Percentiles rank a stretch among this genome's conserved stretches.
These are phyloP conservation scores for Diaporthe sp. DNA, from an alignment of 2,329 filamentous ascomycete species.

Conservation along the genomic window DNA sequence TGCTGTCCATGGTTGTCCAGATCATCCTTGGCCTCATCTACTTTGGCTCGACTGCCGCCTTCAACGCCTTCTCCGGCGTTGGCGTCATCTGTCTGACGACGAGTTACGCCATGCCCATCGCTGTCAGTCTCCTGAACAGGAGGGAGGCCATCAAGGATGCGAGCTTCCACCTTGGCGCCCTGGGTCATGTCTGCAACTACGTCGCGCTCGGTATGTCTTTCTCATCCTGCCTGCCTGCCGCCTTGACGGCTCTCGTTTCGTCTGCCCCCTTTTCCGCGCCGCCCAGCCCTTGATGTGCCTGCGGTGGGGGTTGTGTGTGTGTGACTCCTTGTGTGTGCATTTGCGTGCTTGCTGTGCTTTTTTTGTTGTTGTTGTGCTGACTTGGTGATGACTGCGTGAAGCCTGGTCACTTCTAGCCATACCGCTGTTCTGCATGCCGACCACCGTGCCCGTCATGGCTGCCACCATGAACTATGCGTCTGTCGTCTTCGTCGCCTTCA, in stretches of 20 bases:
- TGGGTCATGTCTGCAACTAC: conserved; percentile 73
- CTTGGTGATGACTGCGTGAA: conserved; percentile 46
- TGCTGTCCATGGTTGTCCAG: conserved; percentile 76
- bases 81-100: conserved; percentile 78
- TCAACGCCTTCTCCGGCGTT: conserved; percentile 79
- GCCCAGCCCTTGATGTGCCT: background rate
- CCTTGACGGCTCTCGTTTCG: background rate
- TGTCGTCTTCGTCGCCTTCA: conserved; percentile 78
- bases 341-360: conserved; percentile 21
- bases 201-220: conserved; percentile 68
- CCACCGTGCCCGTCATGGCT: conserved; percentile 69
- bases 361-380: conserved; percentile 45
- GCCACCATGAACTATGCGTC: conserved; percentile 79
- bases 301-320: background rate
- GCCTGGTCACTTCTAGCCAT: conserved; percentile 77
- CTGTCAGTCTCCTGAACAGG: conserved; percentile 71
- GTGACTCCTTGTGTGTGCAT: background rate
- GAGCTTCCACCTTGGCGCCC: conserved; percentile 70
- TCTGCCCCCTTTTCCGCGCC: background rate
- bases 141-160: conserved; percentile 70
- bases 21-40: conserved; percentile 75
- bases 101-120: conserved; percentile 76
- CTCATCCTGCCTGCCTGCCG: background rate
- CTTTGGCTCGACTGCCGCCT: conserved; percentile 77
- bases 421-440: conserved; percentile 81